Base-by-base conservation (phyloP, 2,329 filamentous ascomycete species). In the Metarhizium guizhouense region DNA sequence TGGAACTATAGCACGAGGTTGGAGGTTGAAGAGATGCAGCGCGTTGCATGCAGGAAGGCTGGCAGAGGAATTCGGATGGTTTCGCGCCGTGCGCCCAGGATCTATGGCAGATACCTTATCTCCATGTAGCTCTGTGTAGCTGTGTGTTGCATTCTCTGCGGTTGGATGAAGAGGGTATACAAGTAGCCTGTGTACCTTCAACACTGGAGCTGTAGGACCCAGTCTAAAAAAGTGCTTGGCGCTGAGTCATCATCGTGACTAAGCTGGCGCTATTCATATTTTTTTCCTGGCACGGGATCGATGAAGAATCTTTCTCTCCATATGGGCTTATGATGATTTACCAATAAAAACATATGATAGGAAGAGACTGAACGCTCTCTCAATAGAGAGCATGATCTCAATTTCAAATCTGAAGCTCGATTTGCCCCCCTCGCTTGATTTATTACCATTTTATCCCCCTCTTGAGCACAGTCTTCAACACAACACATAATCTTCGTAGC, bases 361-460 rank as follows among this genome's bases (percentile, higher is more conserved):
- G 82, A 85, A 85, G 82, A 85, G 81, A 79, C 75, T 84, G 80
- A 84, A 79, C 74, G 76, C 74, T 77, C 70, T 70, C 70, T 71
- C 71, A 65, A 60, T 58, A 71, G 75, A 73, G 73, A 76, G 75
- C 73, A 78, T 84, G 82, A 84, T 84, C 77, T 83, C 77, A 83
- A 74, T 70, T 72, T 71, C 68, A 69, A 77, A 80, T 84, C 82
- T 84, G 81, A 84, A 82, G 80, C 80, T 73, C 54, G 13, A 29
- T 16, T 47, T 13, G 4, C 20, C n/a, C 25, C 25, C 10, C 61
- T 6, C 20, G 42, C 11, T 20, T 20, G 38, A 13, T 18, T 50
- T 60, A 45, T 48, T 34, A 18, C 42, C 18, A 36, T 55, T 58
- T 49, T 20, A 6, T 47, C n/a, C 7, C 11, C 13, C 42, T 16